Evolutionary conservation across 163 green algal species (phyloP).

Genomic region (Trebouxia gelatinosa): DNA sequence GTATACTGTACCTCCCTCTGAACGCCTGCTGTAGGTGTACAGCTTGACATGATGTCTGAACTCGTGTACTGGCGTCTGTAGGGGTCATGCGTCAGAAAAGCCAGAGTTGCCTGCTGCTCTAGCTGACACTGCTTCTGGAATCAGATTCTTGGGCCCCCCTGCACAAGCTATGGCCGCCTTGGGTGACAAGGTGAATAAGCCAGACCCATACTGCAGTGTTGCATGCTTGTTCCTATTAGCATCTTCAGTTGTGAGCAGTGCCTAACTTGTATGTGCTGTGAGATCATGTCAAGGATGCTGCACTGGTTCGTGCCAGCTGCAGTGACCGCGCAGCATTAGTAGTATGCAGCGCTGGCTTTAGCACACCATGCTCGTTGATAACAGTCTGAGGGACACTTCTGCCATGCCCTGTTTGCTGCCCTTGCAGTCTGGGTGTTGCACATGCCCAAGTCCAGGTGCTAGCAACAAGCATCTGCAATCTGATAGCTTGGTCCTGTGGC

Average conservation of each 20-base stretch:
- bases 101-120: slow-evolving; percentile 88
- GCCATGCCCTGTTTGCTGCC: no score
- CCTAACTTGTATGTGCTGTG: not conserved
- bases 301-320: not conserved
- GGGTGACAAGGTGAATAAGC: slow-evolving; percentile 97
- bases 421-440: no score
- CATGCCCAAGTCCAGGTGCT: no score
- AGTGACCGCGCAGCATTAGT: not conserved
- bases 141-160: slow-evolving; percentile 91
- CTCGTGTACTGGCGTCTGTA: no score
- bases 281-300: not conserved
- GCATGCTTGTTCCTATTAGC: not conserved
- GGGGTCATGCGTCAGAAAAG: slow-evolving; percentile 96
- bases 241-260: not conserved
- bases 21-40: no score
- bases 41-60: no score
- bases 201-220: not conserved
- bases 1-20: no score
- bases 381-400: not conserved
- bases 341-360: not conserved
- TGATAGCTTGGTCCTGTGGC: no score
- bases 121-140: slow-evolving; percentile 58
- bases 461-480: no score
- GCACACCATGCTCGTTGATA: not conserved
- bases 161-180: slow-evolving; percentile 90